Base-by-base conservation (phyloP, 352 stramenopile genomes). In the Globisporangium irregulare region DNA sequence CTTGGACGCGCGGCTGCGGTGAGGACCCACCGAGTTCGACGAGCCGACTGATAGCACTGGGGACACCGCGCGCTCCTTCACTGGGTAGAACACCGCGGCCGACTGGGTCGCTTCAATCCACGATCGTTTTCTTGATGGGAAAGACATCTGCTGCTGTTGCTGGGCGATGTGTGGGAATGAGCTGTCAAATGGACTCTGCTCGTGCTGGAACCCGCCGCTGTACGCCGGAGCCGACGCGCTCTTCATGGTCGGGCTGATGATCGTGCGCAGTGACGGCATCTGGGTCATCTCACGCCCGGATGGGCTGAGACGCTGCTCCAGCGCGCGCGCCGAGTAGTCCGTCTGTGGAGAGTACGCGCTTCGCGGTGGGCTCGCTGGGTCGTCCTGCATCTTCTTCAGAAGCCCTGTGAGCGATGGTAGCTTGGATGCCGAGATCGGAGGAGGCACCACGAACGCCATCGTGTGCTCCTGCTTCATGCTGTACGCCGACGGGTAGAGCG, bases 1-100 rank as follows among this genome's bases (percentile, higher is more conserved):
- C 73, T 94, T 94, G 66, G 84, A 94, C n/a, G 85, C 81, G n/a
- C 86, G 81, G 69, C 79, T 91, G 27, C 86, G 79, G 68, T 87
- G 73, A 54, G 72, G 62, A 55, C 41, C 62, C 25, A 18, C 54
- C 14, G 46, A 32, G 8, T 9, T 38, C 24, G 43, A 58, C 41
- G 64, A 63, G n/a, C 62, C 9, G 34, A 68, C 62, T 59, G 69
- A 56, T 59, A 66, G 41, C 66, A 75, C 56, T 53, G 56, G 22
- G 18, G 59, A 67, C 51, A 62, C 38, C 8, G 34, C 59, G 36
- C 59, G 59, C 50, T 71, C 59, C 59, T 71, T 71, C 6, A 20
- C 20, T n/a, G 66, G 66, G 59, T 71, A 71, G 20, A 27, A 55
- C 14, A 1, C n/a, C 22, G 27, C 15, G 8, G 36, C 41, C 48